These are phyloP conservation scores for Lentinula sp. DNA, from an alignment of 768 basidiomycete genomes.

Conservation along the genomic window DNA sequence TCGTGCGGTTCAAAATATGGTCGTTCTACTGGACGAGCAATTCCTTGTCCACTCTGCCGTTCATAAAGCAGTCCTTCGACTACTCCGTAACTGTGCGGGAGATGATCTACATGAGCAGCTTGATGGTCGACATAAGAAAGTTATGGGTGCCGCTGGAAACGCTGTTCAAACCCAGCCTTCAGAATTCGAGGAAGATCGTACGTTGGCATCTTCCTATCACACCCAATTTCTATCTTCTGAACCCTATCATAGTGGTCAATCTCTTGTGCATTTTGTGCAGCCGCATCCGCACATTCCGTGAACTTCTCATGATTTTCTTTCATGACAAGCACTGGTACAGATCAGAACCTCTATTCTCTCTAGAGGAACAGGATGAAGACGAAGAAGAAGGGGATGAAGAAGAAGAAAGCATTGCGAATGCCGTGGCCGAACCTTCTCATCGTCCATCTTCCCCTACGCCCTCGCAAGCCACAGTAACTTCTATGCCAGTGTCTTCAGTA, in stretches of 20 bases:
- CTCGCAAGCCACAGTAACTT: slow-evolving; percentile 53
- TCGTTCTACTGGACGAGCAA: slow-evolving; percentile 86
- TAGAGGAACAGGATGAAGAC: slow-evolving; percentile 72
- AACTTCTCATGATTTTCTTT: slow-evolving; percentile 95
- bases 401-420: slow-evolving; percentile 22
- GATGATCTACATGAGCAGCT: slow-evolving; percentile 86
- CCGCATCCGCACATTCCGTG: slow-evolving; percentile 82
- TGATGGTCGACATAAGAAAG: slow-evolving; percentile 59
- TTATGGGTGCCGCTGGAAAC: slow-evolving; percentile 82
- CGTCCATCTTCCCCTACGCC: slow-evolving; percentile 51
- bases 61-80: slow-evolving; percentile 79
- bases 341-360: slow-evolving; percentile 67
- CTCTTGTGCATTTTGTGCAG: slow-evolving; percentile 89
- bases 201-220: slow-evolving; percentile 22
- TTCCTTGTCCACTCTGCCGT: slow-evolving; percentile 90
- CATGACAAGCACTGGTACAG: slow-evolving; percentile 89
- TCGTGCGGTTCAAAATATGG: slow-evolving; percentile 82
- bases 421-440: slow-evolving; percentile 10
- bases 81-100: slow-evolving; percentile 86
- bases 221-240: neutral
- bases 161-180: slow-evolving; percentile 66
- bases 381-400: slow-evolving; percentile 55
- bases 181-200: slow-evolving; percentile 85
- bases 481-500: slow-evolving; percentile 33
- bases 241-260: slow-evolving; percentile 64